Conservation (phyloP, 768 basidiomycete species). For the Exidia glandulosa region DNA sequence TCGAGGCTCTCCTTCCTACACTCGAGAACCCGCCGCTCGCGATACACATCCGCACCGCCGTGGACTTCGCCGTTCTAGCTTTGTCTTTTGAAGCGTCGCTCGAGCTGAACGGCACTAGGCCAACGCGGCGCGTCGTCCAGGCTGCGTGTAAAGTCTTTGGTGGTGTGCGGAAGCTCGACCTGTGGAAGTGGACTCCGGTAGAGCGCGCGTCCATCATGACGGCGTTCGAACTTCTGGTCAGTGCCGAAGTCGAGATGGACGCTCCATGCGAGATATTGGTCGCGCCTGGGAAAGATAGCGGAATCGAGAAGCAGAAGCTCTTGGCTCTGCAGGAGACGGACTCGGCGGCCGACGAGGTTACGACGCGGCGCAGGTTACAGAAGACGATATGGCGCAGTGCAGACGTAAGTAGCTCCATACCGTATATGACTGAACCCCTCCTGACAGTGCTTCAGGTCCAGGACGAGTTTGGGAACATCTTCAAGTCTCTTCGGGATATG, state of each 20-base stretch:
- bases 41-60: constrained; percentile 50
- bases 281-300: constrained; percentile 34
- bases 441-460: constrained; percentile 36
- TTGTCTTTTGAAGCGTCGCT: constrained; percentile 62
- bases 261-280: constrained; percentile 39
- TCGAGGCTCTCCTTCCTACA: constrained; percentile 33
- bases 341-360: neutral
- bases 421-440: neutral
- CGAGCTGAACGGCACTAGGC: constrained; percentile 48
- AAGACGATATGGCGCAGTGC: constrained; percentile 52
- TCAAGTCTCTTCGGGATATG: constrained; percentile 26
- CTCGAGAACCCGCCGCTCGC: constrained; percentile 24
- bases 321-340: constrained; percentile 17
- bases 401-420: constrained; percentile 43
- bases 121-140: constrained; percentile 53
- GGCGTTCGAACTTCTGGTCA: constrained; percentile 54
- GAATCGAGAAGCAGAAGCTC: constrained; percentile 51
- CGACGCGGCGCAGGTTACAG: constrained; percentile 34
- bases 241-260: constrained; percentile 17
- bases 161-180: constrained; percentile 13
- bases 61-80: constrained; percentile 60
- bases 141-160: constrained; percentile 43
- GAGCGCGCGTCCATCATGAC: constrained; percentile 58
- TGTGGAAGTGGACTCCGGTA: constrained; percentile 36
- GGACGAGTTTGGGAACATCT: constrained; percentile 27